Evolutionary conservation across 1,284 basidiomycete species (phyloP).

Genomic region (Amylostereum areolatum): DNA sequence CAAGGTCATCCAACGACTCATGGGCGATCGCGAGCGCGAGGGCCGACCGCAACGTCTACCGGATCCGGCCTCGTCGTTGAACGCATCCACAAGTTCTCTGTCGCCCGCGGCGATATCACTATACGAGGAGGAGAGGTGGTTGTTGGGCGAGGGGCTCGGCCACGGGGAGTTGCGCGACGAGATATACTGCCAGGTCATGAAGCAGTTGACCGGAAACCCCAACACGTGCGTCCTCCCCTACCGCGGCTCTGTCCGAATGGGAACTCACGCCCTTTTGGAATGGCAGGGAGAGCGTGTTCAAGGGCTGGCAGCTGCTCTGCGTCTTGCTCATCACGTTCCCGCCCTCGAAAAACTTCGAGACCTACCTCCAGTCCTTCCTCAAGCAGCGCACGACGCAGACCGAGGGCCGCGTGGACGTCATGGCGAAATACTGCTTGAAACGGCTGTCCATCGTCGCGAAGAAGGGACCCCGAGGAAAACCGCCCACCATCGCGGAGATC

Average conservation of each 20-base stretch:
- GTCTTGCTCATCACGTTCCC: conserved; percentile 84
- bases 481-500: conserved; percentile 76
- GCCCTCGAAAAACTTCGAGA: conserved; percentile 86
- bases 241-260: conserved; percentile 3
- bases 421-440: conserved; percentile 82
- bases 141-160: conserved; percentile 71
- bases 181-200: conserved; percentile 88
- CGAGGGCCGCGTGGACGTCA: conserved; percentile 76
- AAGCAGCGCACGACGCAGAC: conserved; percentile 58
- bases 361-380: conserved; percentile 75
- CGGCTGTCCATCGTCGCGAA: conserved; percentile 67
- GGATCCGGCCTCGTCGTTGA: conserved; percentile 37
- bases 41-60: conserved; percentile 38
- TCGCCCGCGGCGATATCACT: conserved; percentile 32
- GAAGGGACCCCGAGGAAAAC: conserved; percentile 80
- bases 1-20: conserved; percentile 84
- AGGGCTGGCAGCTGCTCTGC: conserved; percentile 88
- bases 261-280: background rate
- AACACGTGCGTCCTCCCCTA: conserved; percentile 48
- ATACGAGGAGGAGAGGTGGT: conserved; percentile 82
- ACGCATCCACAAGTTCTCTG: conserved; percentile 52
- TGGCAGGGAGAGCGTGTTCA: conserved; percentile 74
- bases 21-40: conserved; percentile 84
- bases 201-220: conserved; percentile 82
- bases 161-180: conserved; percentile 85